These are phyloP conservation scores for Ascochyta clinopodiicola DNA, from an alignment of 2,329 filamentous ascomycete species.

Conservation along the genomic window DNA sequence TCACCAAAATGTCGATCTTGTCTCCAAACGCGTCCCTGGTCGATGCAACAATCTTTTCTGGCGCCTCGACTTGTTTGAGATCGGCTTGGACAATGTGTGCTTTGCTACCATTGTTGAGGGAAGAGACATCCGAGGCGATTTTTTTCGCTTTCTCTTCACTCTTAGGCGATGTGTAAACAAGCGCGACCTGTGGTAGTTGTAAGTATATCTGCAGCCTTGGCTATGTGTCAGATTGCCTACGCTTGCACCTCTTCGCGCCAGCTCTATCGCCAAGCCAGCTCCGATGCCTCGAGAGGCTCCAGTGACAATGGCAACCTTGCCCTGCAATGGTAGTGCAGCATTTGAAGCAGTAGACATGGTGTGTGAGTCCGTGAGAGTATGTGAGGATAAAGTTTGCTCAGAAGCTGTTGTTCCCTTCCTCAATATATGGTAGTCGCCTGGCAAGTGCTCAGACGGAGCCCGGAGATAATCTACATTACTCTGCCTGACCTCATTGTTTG, in stretches of 20 bases:
- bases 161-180: slow-evolving; percentile 52
- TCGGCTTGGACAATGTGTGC: slow-evolving; percentile 52
- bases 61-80: slow-evolving; percentile 44
- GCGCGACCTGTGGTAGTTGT: slow-evolving; percentile 45
- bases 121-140: slow-evolving; percentile 45
- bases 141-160: slow-evolving; percentile 45
- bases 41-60: slow-evolving; percentile 47
- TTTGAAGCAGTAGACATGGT: slow-evolving; percentile 23
- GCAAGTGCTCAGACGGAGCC: background rate
- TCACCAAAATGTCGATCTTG: slow-evolving; percentile 53
- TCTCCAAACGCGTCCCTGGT: slow-evolving; percentile 48
- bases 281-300: slow-evolving; percentile 60
- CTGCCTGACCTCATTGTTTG: background rate
- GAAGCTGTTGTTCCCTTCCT: background rate
- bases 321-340: slow-evolving; percentile 27
- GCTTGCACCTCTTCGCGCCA: slow-evolving; percentile 57
- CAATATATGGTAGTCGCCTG: background rate
- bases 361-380: background rate
- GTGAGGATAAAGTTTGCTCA: background rate
- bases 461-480: slow-evolving; percentile 1
- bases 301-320: slow-evolving; percentile 57
- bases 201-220: background rate
- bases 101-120: slow-evolving; percentile 44
- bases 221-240: slow-evolving; percentile 20
- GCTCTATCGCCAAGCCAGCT: slow-evolving; percentile 55